Percentiles rank a stretch among this genome's conserved stretches.
Evolutionary conservation across 768 basidiomycete species (phyloP).

Genomic region (Amanita inopinata): DNA sequence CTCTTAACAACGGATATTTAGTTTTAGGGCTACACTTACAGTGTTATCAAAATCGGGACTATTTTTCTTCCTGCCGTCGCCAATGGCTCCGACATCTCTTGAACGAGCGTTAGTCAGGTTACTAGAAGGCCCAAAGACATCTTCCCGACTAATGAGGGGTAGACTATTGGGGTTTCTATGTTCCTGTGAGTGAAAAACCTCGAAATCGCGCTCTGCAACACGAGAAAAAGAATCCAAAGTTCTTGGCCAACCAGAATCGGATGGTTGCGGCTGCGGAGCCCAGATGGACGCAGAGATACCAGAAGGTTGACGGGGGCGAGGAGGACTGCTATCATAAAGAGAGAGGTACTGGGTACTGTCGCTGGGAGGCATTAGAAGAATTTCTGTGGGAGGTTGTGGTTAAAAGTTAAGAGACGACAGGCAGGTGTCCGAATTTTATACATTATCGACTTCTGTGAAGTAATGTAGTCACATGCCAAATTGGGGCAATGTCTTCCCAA

Average conservation of each 20-base stretch:
- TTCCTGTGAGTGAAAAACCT: slow-evolving; percentile 18
- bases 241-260: slow-evolving; percentile 59
- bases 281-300: slow-evolving; percentile 58
- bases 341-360: slow-evolving; percentile 26
- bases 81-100: slow-evolving; percentile 63
- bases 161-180: slow-evolving; percentile 16
- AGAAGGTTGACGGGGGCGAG: slow-evolving; percentile 29
- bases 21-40: slow-evolving; percentile 24
- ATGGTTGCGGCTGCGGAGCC: slow-evolving; percentile 72
- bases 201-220: slow-evolving; percentile 32
- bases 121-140: slow-evolving; percentile 48
- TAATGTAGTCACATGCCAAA: slow-evolving; percentile 22
- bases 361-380: slow-evolving; percentile 20
- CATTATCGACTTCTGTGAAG: slow-evolving; percentile 23
- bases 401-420: slow-evolving; percentile 28
- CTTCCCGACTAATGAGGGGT: slow-evolving; percentile 37
- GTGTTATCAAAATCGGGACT: slow-evolving; percentile 47
- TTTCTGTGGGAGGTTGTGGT: slow-evolving; percentile 29
- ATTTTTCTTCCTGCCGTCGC: slow-evolving; percentile 65
- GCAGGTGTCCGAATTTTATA: slow-evolving; percentile 25
- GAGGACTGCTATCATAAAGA: slow-evolving; percentile 30
- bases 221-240: slow-evolving; percentile 54
- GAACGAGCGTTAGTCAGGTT: slow-evolving; percentile 23
- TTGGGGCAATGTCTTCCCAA: slow-evolving; percentile 25
- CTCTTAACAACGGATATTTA: slow-evolving; percentile 16